Conservation (phyloP, 2,329 filamentous ascomycete genomes). For the Alternaria metachromatica region DNA sequence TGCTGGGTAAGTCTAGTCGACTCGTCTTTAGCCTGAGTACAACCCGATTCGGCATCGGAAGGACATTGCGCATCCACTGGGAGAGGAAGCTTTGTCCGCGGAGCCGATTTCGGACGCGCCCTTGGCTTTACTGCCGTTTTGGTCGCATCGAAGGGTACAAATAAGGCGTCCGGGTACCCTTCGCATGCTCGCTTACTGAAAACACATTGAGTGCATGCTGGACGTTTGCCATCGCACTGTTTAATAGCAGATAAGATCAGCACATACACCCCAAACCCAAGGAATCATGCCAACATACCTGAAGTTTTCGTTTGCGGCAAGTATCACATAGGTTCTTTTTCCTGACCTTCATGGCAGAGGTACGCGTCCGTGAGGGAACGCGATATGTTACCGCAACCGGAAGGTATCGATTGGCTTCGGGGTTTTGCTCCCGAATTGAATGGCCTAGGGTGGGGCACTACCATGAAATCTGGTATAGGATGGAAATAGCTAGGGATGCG, state of each 20-base stretch:
- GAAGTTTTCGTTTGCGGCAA: neutral
- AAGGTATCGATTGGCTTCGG: neutral
- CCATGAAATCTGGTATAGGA: neutral
- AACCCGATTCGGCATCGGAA: neutral
- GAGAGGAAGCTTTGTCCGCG: neutral
- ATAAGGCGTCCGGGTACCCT: neutral
- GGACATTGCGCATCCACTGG: neutral
- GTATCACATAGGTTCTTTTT: neutral
- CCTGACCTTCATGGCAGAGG: neutral
- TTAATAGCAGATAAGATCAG: neutral
- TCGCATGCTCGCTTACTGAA: neutral
- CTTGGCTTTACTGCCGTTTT: neutral
- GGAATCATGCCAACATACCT: neutral
- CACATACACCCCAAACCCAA: fast-evolving
- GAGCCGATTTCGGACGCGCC: neutral
- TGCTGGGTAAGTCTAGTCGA: neutral
- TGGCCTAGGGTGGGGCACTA: neutral
- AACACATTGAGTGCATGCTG: neutral
- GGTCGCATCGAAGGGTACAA: neutral
- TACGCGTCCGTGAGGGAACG: neutral
- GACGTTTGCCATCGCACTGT: neutral
- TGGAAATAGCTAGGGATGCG: neutral
- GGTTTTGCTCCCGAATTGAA: neutral
- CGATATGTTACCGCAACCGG: neutral
- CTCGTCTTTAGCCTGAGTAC: neutral